Percentiles rank a stretch among this genome's conserved stretches.
These are phyloP conservation scores for Colletotrichum truncatum DNA, from an alignment of 2,329 filamentous ascomycete species.

Conservation along the genomic window DNA sequence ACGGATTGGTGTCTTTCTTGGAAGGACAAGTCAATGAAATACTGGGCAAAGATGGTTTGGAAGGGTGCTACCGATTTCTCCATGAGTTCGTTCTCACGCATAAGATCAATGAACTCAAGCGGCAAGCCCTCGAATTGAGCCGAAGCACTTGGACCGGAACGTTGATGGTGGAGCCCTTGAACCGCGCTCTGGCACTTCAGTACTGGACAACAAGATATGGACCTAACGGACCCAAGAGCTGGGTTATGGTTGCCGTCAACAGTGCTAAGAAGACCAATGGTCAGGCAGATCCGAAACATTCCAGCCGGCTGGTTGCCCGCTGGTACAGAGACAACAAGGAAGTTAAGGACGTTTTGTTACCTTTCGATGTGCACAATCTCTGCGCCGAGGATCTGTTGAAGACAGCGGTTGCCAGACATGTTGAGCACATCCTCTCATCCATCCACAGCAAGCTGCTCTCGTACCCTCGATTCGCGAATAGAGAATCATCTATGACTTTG, in stretches of 20 bases:
- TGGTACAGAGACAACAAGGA: slow-evolving; percentile 90
- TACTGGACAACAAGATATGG: slow-evolving; percentile 81
- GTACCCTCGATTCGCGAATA: slow-evolving; percentile 68
- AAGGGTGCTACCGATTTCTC: slow-evolving; percentile 84
- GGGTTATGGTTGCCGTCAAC: slow-evolving; percentile 87
- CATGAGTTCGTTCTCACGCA: slow-evolving; percentile 90
- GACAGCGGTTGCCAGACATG: slow-evolving; percentile 78
- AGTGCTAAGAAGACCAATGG: slow-evolving; percentile 65
- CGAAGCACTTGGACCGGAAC: slow-evolving; percentile 80
- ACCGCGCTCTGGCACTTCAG: slow-evolving; percentile 85
- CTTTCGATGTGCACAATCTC: slow-evolving; percentile 72
- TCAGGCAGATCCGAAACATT: slow-evolving; percentile 49
- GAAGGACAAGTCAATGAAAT: slow-evolving; percentile 78
- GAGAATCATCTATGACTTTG: slow-evolving; percentile 67
- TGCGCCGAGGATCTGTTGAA: slow-evolving; percentile 80
- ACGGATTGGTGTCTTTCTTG: slow-evolving; percentile 70
- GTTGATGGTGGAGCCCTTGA: slow-evolving; percentile 80
- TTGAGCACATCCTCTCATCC: slow-evolving; percentile 74
- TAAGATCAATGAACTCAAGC: slow-evolving; percentile 84
- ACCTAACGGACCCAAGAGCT: slow-evolving; percentile 76
- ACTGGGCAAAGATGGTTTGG: slow-evolving; percentile 75
- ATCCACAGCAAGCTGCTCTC: slow-evolving; percentile 69
- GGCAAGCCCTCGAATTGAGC: slow-evolving; percentile 78
- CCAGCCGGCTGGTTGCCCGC: slow-evolving; percentile 69
- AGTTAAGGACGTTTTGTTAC: slow-evolving; percentile 72